Percentiles rank a stretch among this genome's conserved stretches.
Evolutionary conservation across 1,284 basidiomycete species (phyloP).

Genomic region (Malassezia equina): DNA sequence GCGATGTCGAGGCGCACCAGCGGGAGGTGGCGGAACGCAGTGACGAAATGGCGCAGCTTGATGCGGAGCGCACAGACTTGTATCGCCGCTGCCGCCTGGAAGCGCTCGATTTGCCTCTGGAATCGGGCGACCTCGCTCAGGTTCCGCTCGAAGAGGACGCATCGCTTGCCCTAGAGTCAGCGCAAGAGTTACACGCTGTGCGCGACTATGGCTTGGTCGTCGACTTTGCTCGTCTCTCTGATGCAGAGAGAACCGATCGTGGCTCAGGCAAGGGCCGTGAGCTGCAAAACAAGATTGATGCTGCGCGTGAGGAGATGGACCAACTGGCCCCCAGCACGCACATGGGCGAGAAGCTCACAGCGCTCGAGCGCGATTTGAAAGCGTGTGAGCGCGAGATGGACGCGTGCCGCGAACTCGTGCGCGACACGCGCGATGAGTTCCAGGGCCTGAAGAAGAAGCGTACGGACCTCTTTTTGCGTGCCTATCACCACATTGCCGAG

Average conservation of each 20-base stretch:
- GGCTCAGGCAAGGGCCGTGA: constrained; percentile 61
- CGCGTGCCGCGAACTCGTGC: constrained; percentile 63
- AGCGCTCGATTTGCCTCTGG: constrained; percentile 73
- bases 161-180: constrained; percentile 52
- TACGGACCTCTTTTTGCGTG: constrained; percentile 79
- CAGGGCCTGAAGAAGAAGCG: constrained; percentile 65
- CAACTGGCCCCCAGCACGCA: constrained; percentile 93
- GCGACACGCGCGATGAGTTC: constrained; percentile 77
- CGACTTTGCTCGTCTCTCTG: constrained; percentile 66
- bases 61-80: constrained; percentile 70
- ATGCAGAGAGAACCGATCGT: constrained; percentile 71
- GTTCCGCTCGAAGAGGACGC: constrained; percentile 87
- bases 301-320: constrained; percentile 63
- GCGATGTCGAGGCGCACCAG: constrained; percentile 68
- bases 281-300: constrained; percentile 54
- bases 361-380: constrained; percentile 63
- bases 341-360: constrained; percentile 84
- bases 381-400: constrained; percentile 56
- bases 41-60: constrained; percentile 70
- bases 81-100: constrained; percentile 89
- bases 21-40: constrained; percentile 67
- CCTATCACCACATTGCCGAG: constrained; percentile 89
- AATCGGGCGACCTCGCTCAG: constrained; percentile 65
- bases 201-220: constrained; percentile 80
- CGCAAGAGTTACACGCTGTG: constrained; percentile 66